These are phyloP conservation scores for Kondoa subrosea DNA, from an alignment of 768 basidiomycete genomes.

Conservation along the genomic window DNA sequence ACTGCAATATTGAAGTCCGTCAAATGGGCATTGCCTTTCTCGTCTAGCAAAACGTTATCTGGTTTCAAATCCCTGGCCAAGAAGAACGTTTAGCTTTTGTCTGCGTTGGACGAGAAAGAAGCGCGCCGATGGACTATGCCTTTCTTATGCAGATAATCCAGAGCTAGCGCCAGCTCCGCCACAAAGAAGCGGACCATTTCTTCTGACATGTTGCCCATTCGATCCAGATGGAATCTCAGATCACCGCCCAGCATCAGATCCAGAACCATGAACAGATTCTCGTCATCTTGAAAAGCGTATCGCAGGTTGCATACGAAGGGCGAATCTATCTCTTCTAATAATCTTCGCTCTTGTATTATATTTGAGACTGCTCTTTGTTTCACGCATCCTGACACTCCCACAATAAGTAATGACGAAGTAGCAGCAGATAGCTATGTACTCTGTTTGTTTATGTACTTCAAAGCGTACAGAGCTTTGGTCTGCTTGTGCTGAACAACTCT, in stretches of 20 bases:
- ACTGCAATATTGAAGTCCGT: conserved; percentile 99
- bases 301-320: conserved; percentile 29
- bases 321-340: conserved; percentile 69
- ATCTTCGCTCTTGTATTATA: conserved; percentile 77
- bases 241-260: conserved; percentile 49
- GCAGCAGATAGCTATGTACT: conserved; percentile 38
- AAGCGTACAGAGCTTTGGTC: conserved; percentile 71
- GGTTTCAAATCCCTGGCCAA: conserved; percentile 72
- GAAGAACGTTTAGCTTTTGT: not conserved
- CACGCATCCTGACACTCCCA: conserved; percentile 39
- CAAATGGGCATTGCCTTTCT: conserved; percentile 83
- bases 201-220: conserved; percentile 27
- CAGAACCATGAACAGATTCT: conserved; percentile 88
- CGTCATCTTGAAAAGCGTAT: conserved; percentile 93
- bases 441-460: conserved; percentile 96
- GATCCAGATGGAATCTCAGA: conserved; percentile 44
- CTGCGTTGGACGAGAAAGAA: not conserved
- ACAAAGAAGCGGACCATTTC: conserved; percentile 45
- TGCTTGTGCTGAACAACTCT: conserved; percentile 93
- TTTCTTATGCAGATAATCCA: conserved; percentile 79
- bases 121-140: conserved; percentile 87
- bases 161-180: conserved; percentile 70
- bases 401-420: not conserved
- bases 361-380: conserved; percentile 81
- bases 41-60: conserved; percentile 87